Evolutionary conservation across 768 basidiomycete genomes (phyloP), one percentile per base, ranked within the genome.

Genomic region (Cubamyces sp.): DNA sequence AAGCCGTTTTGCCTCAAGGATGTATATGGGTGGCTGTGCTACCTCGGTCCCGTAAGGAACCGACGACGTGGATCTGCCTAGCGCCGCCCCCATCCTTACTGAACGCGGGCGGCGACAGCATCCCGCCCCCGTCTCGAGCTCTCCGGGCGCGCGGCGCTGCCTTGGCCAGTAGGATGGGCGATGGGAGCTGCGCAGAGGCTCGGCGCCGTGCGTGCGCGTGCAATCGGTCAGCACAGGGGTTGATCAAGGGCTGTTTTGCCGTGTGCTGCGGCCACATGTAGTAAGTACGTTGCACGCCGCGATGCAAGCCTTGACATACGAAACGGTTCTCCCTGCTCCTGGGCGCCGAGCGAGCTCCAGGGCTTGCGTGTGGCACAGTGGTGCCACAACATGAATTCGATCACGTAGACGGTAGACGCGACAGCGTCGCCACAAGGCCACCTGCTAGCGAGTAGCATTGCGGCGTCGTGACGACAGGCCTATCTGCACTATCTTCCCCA

Each of bases 281-380:
- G 1, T 34, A 34, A 7, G 34, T 34, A 7, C 34, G 34, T 34
- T 9, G 34, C 11, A 11, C 6, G 28, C 4, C 8, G 28, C 28
- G 28, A 8, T 5, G 34, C 34, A 11, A 11, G 34, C 34, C 39
- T 21, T 53, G 51, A 41, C 34, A 39, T 23, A 53, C 19, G 37
- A 23, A 39, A 53, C 51, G 21, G 51, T 53, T 53, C 51, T 21
- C 23, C 51, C 51, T 40, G 39, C 51, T 53, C 51, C 51, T 53
- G 51, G 39, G 51, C 51, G 51, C 51, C 51, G 51, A 53, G 51
- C 45, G 23, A 46, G 19, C 34, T 11, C 34, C 34, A 34, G 34
- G 34, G 9, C 34, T 34, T 34, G 34, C 34, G 25, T 46, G 15
- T 16, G 21, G 47, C 12, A 5, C 8, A 8, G 11, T 1, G 34